A percentile compares a stretch with the other conserved stretches of the same genome.
Conservation (phyloP, 192 early-diverging fungal genomes). For the Entomortierella parvispora region DNA sequence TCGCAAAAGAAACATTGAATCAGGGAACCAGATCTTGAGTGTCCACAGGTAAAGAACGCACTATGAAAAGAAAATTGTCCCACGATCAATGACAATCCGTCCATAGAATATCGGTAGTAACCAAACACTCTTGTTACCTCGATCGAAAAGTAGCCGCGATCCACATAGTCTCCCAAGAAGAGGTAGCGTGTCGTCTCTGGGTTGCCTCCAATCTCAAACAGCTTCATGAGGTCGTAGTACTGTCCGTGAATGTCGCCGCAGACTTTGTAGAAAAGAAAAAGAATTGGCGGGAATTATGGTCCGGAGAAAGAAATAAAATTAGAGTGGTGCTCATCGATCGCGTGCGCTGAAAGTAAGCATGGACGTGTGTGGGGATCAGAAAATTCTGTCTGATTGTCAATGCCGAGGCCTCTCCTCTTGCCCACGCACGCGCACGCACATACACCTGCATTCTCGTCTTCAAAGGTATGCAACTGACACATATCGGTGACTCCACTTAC, state of each 20-base stretch:
- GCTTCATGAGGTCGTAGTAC: slow-evolving; percentile 95
- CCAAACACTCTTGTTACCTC: slow-evolving; percentile 66
- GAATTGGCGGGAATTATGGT: neutral
- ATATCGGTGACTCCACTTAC: slow-evolving; percentile 46
- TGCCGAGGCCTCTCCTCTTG: too few species aligned
- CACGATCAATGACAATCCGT: neutral
- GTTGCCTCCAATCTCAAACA: slow-evolving; percentile 95
- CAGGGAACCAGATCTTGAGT: slow-evolving; percentile 91
- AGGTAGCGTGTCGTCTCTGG: slow-evolving; percentile 89
- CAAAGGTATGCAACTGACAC: too few species aligned
- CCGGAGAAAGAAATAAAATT: neutral
- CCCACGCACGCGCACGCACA: too few species aligned
- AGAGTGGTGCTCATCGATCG: neutral
- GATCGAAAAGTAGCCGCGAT: slow-evolving; percentile 96
- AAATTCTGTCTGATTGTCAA: too few species aligned
- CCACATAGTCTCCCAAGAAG: slow-evolving; percentile 96
- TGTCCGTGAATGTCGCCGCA: slow-evolving; percentile 99
- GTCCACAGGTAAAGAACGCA: slow-evolving; percentile 90
- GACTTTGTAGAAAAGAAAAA: slow-evolving; percentile 63
- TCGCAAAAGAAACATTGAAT: slow-evolving; percentile 83
- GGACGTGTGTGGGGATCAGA: too few species aligned
- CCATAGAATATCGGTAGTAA: neutral
- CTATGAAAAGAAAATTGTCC: slow-evolving; percentile 50
- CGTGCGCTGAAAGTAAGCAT: too few species aligned
- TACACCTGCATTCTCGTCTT: too few species aligned